Evolutionary conservation across 1,139 yeast species (phyloP).

Genomic region (Cylindricascospora bacillispora): DNA sequence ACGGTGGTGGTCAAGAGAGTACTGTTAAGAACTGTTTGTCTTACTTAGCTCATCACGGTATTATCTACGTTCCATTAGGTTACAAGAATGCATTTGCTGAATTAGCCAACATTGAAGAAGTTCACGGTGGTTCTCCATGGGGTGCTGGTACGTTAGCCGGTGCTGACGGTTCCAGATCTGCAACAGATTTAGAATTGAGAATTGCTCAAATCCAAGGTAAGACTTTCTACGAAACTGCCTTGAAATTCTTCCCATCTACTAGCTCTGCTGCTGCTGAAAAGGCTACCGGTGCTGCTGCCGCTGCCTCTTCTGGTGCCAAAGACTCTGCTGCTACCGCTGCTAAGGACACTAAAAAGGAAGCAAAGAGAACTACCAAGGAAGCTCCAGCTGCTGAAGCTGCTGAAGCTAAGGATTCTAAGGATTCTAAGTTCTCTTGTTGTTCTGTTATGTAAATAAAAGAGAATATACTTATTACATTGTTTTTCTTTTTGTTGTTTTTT

Average conservation of each 20-base stretch:
- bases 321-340: constrained; percentile 3
- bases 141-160: constrained; percentile 62
- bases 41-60: constrained; percentile 47
- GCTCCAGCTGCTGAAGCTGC: constrained; percentile 5
- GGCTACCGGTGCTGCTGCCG: constrained; percentile 5
- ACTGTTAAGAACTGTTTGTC: constrained; percentile 40
- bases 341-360: constrained; percentile 4
- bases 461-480: background rate
- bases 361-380: constrained; percentile 5
- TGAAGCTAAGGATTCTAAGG: constrained; percentile 9
- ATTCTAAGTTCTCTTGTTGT: constrained; percentile 14
- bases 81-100: constrained; percentile 39
- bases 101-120: constrained; percentile 41
- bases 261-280: constrained; percentile 2
- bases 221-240: constrained; percentile 39
- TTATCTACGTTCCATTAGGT: constrained; percentile 50
- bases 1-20: constrained; percentile 60
- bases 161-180: constrained; percentile 53
- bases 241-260: constrained; percentile 3
- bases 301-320: constrained; percentile 2
- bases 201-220: constrained; percentile 54
- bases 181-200: constrained; percentile 45
- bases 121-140: constrained; percentile 67
- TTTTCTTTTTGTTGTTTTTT: background rate
- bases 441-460: constrained; percentile 12